These are phyloP conservation scores for Backusella morwellensis DNA, from an alignment of 192 early-diverging fungal species.

Conservation along the genomic window DNA sequence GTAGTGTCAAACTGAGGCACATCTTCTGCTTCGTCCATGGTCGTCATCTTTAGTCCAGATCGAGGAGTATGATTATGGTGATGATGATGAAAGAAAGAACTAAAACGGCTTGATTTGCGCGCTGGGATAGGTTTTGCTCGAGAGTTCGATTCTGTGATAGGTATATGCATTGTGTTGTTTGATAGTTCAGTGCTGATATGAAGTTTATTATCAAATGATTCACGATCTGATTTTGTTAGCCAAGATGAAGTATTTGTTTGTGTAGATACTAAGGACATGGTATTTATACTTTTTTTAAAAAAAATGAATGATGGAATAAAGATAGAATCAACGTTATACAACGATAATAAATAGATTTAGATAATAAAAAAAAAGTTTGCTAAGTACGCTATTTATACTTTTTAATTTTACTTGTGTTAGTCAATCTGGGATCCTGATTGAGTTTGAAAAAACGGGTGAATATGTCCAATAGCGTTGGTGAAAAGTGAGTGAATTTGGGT, in stretches of 20 bases:
- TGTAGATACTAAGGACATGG: not conserved
- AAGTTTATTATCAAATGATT: not conserved
- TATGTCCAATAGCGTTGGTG: not conserved
- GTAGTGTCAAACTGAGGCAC: not conserved
- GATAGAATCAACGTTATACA: not conserved
- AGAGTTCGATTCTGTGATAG: not conserved
- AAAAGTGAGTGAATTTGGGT: not conserved
- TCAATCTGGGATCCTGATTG: not conserved
- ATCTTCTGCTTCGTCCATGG: not conserved
- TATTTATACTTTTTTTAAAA: not conserved
- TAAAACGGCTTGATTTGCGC: not conserved
- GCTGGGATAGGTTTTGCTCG: not conserved
- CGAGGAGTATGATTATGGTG: not conserved
- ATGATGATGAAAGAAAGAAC: not conserved
- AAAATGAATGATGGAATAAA: not conserved
- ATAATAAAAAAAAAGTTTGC: not conserved
- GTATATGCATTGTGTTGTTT: not conserved
- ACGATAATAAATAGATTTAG: not conserved
- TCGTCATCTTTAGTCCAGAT: constrained; percentile 4
- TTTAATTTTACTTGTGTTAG: constrained; percentile 1
- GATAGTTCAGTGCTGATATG: not conserved
- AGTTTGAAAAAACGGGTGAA: not conserved
- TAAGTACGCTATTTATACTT: not conserved
- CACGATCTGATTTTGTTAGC: not conserved
- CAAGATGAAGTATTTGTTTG: not conserved